Conservation (phyloP, 1,284 basidiomycete genomes). For the Heterobasidion parviporum region DNA sequence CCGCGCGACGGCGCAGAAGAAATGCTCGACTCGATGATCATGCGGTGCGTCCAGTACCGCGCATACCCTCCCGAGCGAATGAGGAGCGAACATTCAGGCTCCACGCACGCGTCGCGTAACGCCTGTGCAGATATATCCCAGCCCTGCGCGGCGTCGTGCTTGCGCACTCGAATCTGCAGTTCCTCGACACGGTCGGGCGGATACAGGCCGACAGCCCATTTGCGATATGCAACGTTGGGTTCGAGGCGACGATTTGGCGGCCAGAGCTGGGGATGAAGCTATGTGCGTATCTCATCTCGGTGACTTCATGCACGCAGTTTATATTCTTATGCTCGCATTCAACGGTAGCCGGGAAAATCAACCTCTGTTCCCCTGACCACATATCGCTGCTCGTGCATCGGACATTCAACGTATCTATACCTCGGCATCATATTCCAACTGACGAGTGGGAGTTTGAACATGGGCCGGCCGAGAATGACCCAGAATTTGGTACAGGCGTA, state of each 20-base stretch:
- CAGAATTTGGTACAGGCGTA: slow-evolving; percentile 44
- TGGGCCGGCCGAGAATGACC: slow-evolving; percentile 68
- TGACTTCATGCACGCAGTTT: background rate
- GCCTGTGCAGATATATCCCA: slow-evolving; percentile 72
- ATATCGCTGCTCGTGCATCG: slow-evolving; percentile 88
- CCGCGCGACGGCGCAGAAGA: slow-evolving; percentile 72
- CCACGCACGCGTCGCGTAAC: background rate
- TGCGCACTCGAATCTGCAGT: slow-evolving; percentile 73
- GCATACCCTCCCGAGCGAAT: background rate
- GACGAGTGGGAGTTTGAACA: slow-evolving; percentile 86
- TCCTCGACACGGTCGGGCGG: slow-evolving; percentile 59
- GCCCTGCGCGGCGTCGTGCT: slow-evolving; percentile 84
- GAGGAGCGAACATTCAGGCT: slow-evolving; percentile 5
- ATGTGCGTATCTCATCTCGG: slow-evolving; percentile 37
- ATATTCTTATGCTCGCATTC: background rate
- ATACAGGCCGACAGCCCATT: slow-evolving; percentile 87
- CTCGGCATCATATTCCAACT: slow-evolving; percentile 81
- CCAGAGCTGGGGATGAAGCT: slow-evolving; percentile 82
- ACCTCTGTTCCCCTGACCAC: slow-evolving; percentile 89
- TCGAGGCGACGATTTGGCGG: slow-evolving; percentile 86
- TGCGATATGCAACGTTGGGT: slow-evolving; percentile 66
- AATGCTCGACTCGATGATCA: slow-evolving; percentile 87
- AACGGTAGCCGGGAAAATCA: slow-evolving; percentile 74
- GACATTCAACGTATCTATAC: slow-evolving; percentile 97
- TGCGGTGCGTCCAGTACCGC: slow-evolving; percentile 60